Conservation (phyloP, 805 yeast species). For the Wickerhamomyces strasburgensis region DNA sequence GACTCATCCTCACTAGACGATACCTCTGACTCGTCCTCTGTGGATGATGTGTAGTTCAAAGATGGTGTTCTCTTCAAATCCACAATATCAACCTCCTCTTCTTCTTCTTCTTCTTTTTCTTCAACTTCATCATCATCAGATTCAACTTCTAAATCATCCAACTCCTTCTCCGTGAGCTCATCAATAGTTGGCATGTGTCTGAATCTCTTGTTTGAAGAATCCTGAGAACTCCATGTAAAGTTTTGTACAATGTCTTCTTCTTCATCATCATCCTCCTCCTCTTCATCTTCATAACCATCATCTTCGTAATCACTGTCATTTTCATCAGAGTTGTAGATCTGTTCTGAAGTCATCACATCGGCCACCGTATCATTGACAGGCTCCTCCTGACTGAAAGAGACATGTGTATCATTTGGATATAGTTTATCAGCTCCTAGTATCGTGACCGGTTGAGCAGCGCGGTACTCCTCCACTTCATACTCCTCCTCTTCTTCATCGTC, state of each 20-base stretch:
- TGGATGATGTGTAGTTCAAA: slow-evolving; percentile 15
- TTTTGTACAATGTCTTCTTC: slow-evolving; percentile 7
- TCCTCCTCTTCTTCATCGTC: slow-evolving; percentile 18
- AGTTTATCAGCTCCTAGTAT: background rate
- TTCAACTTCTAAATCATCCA: slow-evolving; percentile 15
- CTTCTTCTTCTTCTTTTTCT: slow-evolving; percentile 10
- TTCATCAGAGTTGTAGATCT: slow-evolving; percentile 9
- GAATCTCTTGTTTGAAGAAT: slow-evolving; percentile 6
- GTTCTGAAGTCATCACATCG: slow-evolving; percentile 5
- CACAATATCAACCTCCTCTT: slow-evolving; percentile 18
- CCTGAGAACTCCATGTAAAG: slow-evolving; percentile 4
- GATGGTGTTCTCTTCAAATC: slow-evolving; percentile 17
- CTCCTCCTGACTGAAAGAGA: background rate
- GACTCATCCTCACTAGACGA: slow-evolving; percentile 10
- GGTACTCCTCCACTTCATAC: slow-evolving; percentile 2
- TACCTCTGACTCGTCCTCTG: slow-evolving; percentile 16
- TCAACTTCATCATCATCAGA: slow-evolving; percentile 11
- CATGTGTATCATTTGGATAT: background rate
- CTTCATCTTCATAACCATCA: slow-evolving; percentile 11
- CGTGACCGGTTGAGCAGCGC: background rate
- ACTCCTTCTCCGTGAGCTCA: slow-evolving; percentile 19
- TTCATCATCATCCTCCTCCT: slow-evolving; percentile 12
- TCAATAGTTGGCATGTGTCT: slow-evolving; percentile 24
- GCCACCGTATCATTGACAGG: background rate
- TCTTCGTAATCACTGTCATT: slow-evolving; percentile 12